These are phyloP conservation scores for Lunularia cruciata DNA, from an alignment of 225 moss, liverwort and hornwort species.

Conservation along the genomic window DNA sequence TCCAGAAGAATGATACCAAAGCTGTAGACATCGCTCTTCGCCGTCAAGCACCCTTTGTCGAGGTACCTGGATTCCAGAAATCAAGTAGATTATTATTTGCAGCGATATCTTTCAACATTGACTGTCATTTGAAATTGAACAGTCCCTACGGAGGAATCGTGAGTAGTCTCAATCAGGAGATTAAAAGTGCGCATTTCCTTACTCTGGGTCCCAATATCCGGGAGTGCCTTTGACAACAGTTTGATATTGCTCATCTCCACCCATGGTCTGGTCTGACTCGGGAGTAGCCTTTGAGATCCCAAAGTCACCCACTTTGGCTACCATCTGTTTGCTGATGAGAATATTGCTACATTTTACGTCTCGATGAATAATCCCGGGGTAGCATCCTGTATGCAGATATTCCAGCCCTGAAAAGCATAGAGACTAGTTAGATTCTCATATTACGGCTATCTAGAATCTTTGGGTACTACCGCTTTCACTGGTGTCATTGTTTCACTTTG, in stretches of 20 bases:
- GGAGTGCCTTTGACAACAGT: constrained; percentile 24
- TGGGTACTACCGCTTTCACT: no score
- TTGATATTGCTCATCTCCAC: background rate
- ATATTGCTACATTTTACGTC: constrained; percentile 31
- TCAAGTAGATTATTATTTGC: no score
- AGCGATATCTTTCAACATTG: no score
- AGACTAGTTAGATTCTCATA: background rate
- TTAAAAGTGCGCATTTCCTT: no score
- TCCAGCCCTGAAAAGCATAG: constrained; percentile 16
- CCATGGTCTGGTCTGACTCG: background rate
- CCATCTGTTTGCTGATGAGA: constrained; percentile 20
- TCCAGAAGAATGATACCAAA: constrained; percentile 28
- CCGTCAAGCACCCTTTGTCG: no score
- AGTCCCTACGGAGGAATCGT: no score
- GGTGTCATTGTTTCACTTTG: background rate
- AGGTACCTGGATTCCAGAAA: no score
- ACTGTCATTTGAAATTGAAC: no score
- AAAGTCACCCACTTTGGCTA: constrained; percentile 28
- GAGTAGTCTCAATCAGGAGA: no score
- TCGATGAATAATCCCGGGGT: constrained; percentile 23
- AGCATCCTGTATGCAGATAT: constrained; percentile 29
- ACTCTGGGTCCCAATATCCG: constrained; percentile 38
- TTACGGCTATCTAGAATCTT: background rate
- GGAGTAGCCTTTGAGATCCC: constrained; percentile 23
- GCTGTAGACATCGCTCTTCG: constrained; percentile 36